phyloP scores from a whole-genome alignment of 257 asterid species.

The Schizonepeta tenuifolia region DNA sequence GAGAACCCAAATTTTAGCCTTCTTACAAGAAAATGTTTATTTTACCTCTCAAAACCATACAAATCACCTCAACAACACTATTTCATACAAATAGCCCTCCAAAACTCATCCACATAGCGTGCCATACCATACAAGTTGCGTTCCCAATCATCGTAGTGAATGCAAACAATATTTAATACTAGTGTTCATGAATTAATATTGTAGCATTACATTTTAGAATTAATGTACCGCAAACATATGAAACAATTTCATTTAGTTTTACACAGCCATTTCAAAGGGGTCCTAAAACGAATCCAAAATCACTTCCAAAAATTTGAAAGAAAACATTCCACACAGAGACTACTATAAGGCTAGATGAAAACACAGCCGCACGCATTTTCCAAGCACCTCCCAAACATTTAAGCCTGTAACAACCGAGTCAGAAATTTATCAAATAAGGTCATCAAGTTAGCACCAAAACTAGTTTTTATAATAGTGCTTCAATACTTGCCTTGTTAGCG shows the following conservation, averaged over 20 bases:
- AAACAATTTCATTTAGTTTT: constrained; percentile 35
- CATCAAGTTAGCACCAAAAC: background rate
- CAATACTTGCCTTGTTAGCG: constrained; percentile 69
- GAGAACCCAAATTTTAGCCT: no score
- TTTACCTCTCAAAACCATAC: background rate
- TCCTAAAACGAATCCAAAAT: constrained; percentile 42
- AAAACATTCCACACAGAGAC: constrained; percentile 45
- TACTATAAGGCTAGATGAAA: constrained; percentile 49
- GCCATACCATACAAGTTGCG: background rate
- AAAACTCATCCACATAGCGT: background rate
- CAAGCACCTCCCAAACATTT: constrained; percentile 40
- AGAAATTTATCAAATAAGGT: constrained; percentile 10
- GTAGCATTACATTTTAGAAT: constrained; percentile 42
- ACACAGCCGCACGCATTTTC: constrained; percentile 57
- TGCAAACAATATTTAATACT: background rate
- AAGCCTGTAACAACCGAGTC: constrained; percentile 54
- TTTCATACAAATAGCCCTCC: no score
- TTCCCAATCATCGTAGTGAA: background rate
- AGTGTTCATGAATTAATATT: constrained; percentile 27
- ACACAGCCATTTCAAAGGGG: constrained; percentile 47
- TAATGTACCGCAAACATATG: constrained; percentile 39
- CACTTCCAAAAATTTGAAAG: constrained; percentile 31
- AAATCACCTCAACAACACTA: background rate
- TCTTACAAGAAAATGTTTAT: no score
- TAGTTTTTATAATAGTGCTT: background rate